phyloP scores from a whole-genome alignment of 176 grass and related monocot genomes.

The Eragrostis curvula region DNA sequence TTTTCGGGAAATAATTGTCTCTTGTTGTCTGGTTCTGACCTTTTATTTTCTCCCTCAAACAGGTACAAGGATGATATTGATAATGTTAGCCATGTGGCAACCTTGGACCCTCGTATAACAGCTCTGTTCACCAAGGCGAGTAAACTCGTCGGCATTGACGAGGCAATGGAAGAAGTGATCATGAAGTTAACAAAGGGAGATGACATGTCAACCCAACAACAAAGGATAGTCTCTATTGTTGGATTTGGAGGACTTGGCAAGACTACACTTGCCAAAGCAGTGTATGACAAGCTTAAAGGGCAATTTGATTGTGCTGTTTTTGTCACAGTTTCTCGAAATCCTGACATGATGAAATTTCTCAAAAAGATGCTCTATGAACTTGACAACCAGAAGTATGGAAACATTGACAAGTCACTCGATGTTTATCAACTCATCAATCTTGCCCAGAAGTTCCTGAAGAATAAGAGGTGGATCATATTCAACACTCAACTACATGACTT shows the following conservation, averaged over 20 bases:
- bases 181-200: neutral
- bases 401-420: neutral
- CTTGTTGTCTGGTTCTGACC: no score
- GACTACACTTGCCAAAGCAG: neutral
- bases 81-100: neutral
- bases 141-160: neutral
- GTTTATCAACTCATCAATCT: neutral
- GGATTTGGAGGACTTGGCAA: conserved; percentile 2
- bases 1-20: neutral
- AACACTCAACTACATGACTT: no score
- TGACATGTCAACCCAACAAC: no score
- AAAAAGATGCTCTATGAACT: neutral
- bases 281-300: neutral
- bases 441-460: neutral
- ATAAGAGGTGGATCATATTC: neutral
- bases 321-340: neutral
- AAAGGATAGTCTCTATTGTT: neutral
- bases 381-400: neutral
- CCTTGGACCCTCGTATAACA: neutral
- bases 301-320: neutral
- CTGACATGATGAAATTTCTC: neutral
- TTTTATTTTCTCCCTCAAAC: neutral
- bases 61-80: neutral
- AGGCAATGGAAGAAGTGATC: neutral
- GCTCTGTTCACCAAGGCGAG: neutral